These are phyloP conservation scores for Vanilla planifolia DNA, from an alignment of 106 monocot genomes.

Conservation along the genomic window DNA sequence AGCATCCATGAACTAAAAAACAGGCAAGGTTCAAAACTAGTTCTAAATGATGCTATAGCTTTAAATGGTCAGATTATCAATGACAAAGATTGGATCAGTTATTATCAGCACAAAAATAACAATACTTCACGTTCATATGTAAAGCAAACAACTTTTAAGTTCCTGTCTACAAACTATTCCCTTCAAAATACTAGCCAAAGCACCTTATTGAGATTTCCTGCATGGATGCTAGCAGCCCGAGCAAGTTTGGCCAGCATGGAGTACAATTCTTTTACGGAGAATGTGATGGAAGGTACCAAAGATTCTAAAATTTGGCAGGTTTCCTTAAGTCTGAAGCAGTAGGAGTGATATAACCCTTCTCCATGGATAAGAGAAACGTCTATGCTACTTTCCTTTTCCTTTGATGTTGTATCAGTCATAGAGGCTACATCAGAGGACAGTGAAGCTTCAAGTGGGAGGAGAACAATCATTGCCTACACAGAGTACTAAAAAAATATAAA, in stretches of 20 bases:
- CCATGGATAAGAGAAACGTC: constrained; percentile 55
- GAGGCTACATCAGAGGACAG: constrained; percentile 52
- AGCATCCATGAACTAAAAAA: no score
- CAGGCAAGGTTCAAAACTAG: no score
- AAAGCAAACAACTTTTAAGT: no score
- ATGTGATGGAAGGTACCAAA: constrained; percentile 55
- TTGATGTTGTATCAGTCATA: constrained; percentile 39
- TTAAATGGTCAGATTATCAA: no score
- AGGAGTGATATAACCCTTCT: constrained; percentile 74
- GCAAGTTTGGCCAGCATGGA: constrained; percentile 75
- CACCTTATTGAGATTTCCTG: constrained; percentile 94
- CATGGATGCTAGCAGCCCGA: constrained; percentile 64
- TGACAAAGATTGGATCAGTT: no score
- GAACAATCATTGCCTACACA: constrained; percentile 52
- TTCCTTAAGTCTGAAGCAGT: constrained; percentile 54
- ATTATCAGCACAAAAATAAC: no score
- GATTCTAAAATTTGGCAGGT: constrained; percentile 49
- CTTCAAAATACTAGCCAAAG: no score
- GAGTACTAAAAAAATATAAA: neutral
- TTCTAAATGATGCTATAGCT: no score
- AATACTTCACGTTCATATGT: no score
- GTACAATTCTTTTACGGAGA: constrained; percentile 49
- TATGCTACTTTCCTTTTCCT: constrained; percentile 41
- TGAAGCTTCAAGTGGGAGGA: constrained; percentile 84
- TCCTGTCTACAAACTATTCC: no score